phyloP scores from a whole-genome alignment of 2,329 filamentous ascomycete genomes.

The Xylariaceae sp. region DNA sequence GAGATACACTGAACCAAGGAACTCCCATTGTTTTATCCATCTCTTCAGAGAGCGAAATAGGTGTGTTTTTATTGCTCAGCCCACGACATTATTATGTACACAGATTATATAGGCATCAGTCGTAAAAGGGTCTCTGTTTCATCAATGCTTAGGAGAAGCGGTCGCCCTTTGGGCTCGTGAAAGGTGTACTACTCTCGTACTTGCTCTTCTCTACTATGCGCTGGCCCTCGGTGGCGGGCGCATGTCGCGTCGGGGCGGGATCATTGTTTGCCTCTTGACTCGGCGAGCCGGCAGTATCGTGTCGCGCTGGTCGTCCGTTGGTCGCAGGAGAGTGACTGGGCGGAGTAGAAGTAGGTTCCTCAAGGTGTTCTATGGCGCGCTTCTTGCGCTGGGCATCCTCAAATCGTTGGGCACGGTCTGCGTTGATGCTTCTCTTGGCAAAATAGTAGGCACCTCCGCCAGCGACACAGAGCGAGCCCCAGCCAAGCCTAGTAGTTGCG shows the following conservation, averaged over 20 bases:
- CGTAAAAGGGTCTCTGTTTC: no score
- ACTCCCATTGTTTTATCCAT: no score
- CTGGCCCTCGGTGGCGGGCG: constrained; percentile 66
- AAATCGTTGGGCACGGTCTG: constrained; percentile 71
- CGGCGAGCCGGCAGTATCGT: constrained; percentile 57
- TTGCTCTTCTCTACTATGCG: constrained; percentile 75
- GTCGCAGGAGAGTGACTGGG: constrained; percentile 22
- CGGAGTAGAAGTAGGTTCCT: constrained; percentile 41
- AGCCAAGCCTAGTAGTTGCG: constrained; percentile 78
- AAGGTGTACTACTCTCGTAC: constrained; percentile 78
- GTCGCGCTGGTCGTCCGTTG: constrained; percentile 47
- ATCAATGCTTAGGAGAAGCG: constrained; percentile 73
- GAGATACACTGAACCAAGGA: no score
- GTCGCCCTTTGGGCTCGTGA: constrained; percentile 76
- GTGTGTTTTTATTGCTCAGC: no score
- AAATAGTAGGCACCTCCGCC: constrained; percentile 93
- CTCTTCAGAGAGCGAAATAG: no score
- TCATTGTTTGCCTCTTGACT: constrained; percentile 71
- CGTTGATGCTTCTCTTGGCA: constrained; percentile 91
- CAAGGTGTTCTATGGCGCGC: constrained; percentile 53
- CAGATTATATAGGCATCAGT: no score
- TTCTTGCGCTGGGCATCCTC: constrained; percentile 64
- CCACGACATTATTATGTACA: no score
- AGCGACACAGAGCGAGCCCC: constrained; percentile 82
- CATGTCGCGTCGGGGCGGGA: constrained; percentile 82